Base-by-base conservation (phyloP, 2,329 filamentous ascomycete genomes). In the Boeremia lycopersici region DNA sequence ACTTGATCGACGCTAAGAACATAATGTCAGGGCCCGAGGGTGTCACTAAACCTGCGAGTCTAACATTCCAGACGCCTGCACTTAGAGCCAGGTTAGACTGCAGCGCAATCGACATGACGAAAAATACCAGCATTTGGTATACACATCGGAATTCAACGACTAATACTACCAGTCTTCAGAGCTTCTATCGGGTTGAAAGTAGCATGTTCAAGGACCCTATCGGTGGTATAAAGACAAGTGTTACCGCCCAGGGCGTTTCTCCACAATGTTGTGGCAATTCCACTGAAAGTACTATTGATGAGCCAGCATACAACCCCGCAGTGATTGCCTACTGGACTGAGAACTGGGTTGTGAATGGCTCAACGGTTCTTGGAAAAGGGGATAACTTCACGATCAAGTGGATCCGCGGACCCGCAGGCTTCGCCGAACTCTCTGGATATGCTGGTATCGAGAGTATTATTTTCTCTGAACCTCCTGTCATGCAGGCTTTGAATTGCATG, bases 341-440 rank as follows among this genome's bases (percentile, higher is more conserved):
- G 12, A 49, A 57, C 19, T 48, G 15, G 28, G 23, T 35, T 23
- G 2, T 5, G 4, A 15, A 46, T 8, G 42, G 45, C 1, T n/a
- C 41, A 12, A 47, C 49, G 1, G 15, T 23, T 2, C 2, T 23
- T 23, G 19, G 19, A 2, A 23, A 5, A 23, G 19, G 19, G 2
- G 12, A 10, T 3, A 56, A 60, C 39, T 60, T 62, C 17, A 62
- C 51, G 1, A 43, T 53, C 2, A 62, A 56, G 44, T 62, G 57
- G 53, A 39, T 59, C 4, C 29, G 47, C 13, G 56, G 56, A 12
- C 17, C 8, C 10, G 29, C n/a, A 28, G 23, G 39, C 7, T 30
- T 42, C 9, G 25, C 6, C 4, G n/a, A 15, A 23, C 19, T 23
- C 11, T 9, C 46, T 4, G 10, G 10, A 7, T 7, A 35, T 7